Evolutionary conservation across 495 filamentous ascomycete genomes (phyloP).

Genomic region (Penicillium simplicissimum): DNA sequence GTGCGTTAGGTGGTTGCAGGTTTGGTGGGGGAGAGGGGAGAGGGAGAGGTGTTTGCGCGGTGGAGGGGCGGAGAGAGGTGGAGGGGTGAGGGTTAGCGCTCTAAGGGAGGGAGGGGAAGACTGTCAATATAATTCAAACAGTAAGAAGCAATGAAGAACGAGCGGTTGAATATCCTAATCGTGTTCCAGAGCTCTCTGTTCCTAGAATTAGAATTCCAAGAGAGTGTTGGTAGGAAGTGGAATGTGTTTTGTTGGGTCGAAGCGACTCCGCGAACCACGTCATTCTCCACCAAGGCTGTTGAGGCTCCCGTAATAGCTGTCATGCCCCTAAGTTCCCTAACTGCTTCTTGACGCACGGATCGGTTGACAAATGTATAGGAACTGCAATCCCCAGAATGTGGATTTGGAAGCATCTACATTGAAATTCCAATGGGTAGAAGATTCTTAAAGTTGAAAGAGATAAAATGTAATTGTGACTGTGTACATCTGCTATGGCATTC

Average conservation of each 20-base stretch:
- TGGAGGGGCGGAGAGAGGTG: conserved; percentile 7
- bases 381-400: too few relatives aligned
- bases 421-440: too few relatives aligned
- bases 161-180: background rate
- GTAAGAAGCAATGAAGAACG: background rate
- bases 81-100: background rate
- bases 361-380: too few relatives aligned
- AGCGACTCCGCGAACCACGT: conserved; percentile 32
- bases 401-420: too few relatives aligned
- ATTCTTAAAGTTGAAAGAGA: background rate
- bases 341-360: too few relatives aligned
- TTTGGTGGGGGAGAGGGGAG: background rate
- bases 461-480: conserved; percentile 5
- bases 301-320: background rate
- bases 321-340: background rate
- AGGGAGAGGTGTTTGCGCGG: conserved; percentile 10
- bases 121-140: background rate
- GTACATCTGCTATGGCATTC: conserved; percentile 9
- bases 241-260: conserved; percentile 2
- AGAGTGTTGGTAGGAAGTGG: background rate
- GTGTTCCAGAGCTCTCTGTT: background rate
- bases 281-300: conserved; percentile 34
- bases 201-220: background rate
- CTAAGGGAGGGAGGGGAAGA: background rate
- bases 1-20: conserved; percentile 4